Evolutionary conservation across 495 filamentous ascomycete genomes (phyloP), one percentile per base, ranked within the genome.

Genomic region (Pyrenula massariospora): DNA sequence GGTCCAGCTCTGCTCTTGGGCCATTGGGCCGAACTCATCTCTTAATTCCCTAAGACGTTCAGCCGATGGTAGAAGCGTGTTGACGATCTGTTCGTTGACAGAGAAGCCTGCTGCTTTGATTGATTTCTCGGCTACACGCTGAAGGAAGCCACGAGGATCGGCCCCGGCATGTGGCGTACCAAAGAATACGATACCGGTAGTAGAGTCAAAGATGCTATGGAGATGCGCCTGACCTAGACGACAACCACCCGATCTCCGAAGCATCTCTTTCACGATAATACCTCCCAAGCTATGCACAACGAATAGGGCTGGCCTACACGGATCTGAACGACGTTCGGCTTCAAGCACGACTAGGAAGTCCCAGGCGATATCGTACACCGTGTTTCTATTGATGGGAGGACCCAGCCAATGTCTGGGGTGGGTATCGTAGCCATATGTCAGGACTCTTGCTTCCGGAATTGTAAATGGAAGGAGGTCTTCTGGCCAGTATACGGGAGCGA

Each of bases 251-350:
- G 64, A 59, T 19, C 60, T 66, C 52, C 66, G 64, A 12, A 69
- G 49, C 1, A 65, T 68, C 52, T 65, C 61, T 25, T 63, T 78
- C 24, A 77, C 72, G 20, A 81, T 62, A 22, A 79, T 68, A 0
- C 76, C 78, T n/a, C 78, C 75, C 1, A 80, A 66, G 57, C 75
- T 79, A 60, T 82, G 77, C 1, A 62, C 76, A 1, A 80, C 60
- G 58, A 82, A 79, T 8, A 79, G 55, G 0, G 73, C 24, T 1
- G 71, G 76, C 20, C 70, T 64, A 11, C 25, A 54, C 10, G 66
- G 48, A 1, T 64, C 55, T 25, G 59, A 54, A 2, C 59, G 57
- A 21, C 73, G 69, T n/a, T 52, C 12, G 2, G 61, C 59, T 47
- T 67, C 68, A 12, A 77, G 52, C 23, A 59, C 64, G 50, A 52